phyloP scores from a whole-genome alignment of 2,329 filamentous ascomycete species.

The Fusarium verticillioides region DNA sequence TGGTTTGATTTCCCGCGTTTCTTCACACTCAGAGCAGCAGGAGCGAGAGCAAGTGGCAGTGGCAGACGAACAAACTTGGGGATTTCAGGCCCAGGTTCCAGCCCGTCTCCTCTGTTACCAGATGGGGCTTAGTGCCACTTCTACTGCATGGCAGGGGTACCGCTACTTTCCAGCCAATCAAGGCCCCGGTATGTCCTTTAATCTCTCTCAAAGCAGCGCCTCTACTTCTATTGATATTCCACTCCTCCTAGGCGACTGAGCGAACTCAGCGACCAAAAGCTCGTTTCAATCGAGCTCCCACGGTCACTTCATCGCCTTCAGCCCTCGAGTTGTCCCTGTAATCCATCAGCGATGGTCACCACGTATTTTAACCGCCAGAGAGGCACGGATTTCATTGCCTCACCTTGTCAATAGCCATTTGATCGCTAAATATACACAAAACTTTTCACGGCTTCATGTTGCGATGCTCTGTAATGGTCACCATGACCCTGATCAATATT shows the following conservation, averaged over 20 bases:
- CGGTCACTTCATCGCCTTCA: slow-evolving; percentile 13
- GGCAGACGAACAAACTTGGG: slow-evolving; percentile 18
- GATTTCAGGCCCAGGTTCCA: slow-evolving; percentile 27
- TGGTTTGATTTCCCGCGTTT: slow-evolving; percentile 45
- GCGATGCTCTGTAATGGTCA: slow-evolving; percentile 13
- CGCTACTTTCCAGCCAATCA: slow-evolving; percentile 23
- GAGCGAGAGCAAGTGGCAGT: background rate
- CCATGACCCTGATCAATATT: slow-evolving; percentile 11
- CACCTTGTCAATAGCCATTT: background rate
- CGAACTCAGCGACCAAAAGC: slow-evolving; percentile 34
- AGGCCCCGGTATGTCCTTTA: background rate
- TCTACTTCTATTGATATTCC: slow-evolving; percentile 26
- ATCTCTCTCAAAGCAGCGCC: slow-evolving; percentile 27
- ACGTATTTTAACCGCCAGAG: background rate
- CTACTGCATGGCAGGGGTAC: slow-evolving; percentile 12
- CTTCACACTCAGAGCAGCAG: slow-evolving; percentile 17
- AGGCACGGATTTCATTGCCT: background rate
- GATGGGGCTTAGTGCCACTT: slow-evolving; percentile 29
- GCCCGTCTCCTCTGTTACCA: slow-evolving; percentile 21
- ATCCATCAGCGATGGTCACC: slow-evolving; percentile 1
- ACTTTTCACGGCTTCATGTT: slow-evolving; percentile 25
- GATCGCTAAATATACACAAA: slow-evolving; percentile 3
- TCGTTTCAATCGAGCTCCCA: slow-evolving; percentile 27
- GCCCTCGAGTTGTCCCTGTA: slow-evolving; percentile 10
- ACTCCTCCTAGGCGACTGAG: slow-evolving; percentile 32